phyloP scores from a whole-genome alignment of 768 basidiomycete genomes.

The Psilocybe tampanensis region DNA sequence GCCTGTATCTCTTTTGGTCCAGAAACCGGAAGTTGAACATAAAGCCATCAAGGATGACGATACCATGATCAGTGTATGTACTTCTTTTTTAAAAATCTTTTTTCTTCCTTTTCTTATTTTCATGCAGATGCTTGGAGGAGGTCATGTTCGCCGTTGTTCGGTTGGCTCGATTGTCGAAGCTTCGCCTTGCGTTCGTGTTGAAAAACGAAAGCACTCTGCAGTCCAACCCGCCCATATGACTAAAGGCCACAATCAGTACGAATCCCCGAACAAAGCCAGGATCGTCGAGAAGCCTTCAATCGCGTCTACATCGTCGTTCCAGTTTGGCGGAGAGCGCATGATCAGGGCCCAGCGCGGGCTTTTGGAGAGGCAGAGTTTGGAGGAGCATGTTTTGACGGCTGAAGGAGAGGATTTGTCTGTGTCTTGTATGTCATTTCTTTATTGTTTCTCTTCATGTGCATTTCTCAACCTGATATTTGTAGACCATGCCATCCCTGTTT shows the following conservation, averaged over 20 bases:
- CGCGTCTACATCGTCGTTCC: conserved; percentile 60
- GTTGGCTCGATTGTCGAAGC: conserved; percentile 66
- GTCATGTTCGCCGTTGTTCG: conserved; percentile 69
- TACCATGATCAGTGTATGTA: conserved; percentile 77
- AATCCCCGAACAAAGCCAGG: conserved; percentile 47
- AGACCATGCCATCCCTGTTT: conserved; percentile 54
- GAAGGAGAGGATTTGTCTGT: conserved; percentile 63
- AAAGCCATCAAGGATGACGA: conserved; percentile 70
- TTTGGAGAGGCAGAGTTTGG: conserved; percentile 65
- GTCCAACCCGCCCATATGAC: conserved; percentile 32
- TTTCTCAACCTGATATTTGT: conserved; percentile 14
- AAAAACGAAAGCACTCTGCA: conserved; percentile 59
- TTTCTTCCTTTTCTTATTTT: conserved; percentile 7
- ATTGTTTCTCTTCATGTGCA: neutral
- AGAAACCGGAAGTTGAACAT: conserved; percentile 30
- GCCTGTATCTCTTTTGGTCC: too few species aligned
- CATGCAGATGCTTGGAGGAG: conserved; percentile 76
- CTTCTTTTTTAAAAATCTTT: neutral
- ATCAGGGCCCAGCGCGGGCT: conserved; percentile 63
- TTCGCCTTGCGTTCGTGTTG: conserved; percentile 69
- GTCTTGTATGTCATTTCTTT: conserved; percentile 45
- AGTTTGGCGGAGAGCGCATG: conserved; percentile 73
- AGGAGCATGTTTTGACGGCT: conserved; percentile 64
- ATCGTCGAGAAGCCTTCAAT: conserved; percentile 69
- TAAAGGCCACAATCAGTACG: conserved; percentile 32